A percentile compares a stretch with the other conserved stretches of the same genome.
These are phyloP conservation scores for Solanum commersonii DNA, from an alignment of 257 asterid species.

Conservation along the genomic window DNA sequence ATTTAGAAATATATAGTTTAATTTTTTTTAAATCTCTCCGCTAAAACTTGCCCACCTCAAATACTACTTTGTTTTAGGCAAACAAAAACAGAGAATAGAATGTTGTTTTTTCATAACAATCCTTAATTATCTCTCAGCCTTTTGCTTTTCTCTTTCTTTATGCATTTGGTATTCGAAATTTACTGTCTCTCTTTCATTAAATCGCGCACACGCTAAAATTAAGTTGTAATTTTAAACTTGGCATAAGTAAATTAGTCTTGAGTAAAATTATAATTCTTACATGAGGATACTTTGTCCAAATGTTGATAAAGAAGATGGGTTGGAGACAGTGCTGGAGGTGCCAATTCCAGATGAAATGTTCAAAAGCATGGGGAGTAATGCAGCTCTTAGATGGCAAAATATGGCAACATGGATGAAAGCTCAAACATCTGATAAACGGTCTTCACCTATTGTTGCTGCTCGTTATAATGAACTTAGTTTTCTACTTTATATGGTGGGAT, in stretches of 20 bases:
- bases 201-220: no score
- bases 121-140: conserved; percentile 11
- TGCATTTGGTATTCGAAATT: not conserved
- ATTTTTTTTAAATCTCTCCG: not conserved
- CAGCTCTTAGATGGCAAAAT: conserved; percentile 79
- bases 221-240: not conserved
- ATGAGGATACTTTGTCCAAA: conserved; percentile 87
- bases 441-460: conserved; percentile 69
- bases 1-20: not conserved
- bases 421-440: conserved; percentile 74
- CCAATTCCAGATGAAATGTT: conserved; percentile 96
- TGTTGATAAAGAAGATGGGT: conserved; percentile 64
- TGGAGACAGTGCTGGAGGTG: conserved; percentile 85
- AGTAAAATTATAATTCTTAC: conserved; percentile 10
- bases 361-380: conserved; percentile 47
- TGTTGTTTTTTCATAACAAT: not conserved
- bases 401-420: conserved; percentile 97
- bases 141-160: not conserved
- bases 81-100: not conserved
- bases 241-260: not conserved
- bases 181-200: not conserved
- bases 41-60: not conserved
- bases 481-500: conserved; percentile 59
- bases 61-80: not conserved
- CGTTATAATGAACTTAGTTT: conserved; percentile 76